phyloP scores from a whole-genome alignment of 768 basidiomycete genomes.

The Mycena belliarum region DNA sequence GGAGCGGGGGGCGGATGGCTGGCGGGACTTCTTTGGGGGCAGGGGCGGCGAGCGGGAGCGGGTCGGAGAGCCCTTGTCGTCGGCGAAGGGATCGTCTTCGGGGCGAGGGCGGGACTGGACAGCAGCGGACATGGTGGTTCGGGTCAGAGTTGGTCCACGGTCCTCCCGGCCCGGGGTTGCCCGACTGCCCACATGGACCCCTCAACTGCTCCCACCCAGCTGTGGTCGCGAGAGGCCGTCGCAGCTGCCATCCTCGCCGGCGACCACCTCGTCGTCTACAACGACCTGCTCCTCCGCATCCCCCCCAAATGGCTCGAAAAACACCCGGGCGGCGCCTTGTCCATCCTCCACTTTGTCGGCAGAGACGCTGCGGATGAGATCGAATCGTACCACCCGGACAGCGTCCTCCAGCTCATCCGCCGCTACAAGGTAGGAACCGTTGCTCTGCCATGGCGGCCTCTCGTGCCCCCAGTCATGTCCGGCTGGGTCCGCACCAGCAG shows the following conservation, averaged over 20 bases:
- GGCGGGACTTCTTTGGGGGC: slow-evolving; percentile 32
- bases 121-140: slow-evolving; percentile 26
- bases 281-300: slow-evolving; percentile 61
- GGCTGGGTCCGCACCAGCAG: slow-evolving; percentile 74
- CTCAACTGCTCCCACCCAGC: neutral
- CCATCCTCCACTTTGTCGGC: slow-evolving; percentile 93
- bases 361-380: slow-evolving; percentile 95
- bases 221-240: slow-evolving; percentile 47
- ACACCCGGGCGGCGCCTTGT: slow-evolving; percentile 88
- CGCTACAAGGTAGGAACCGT: slow-evolving; percentile 74
- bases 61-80: slow-evolving; percentile 36
- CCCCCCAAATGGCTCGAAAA: slow-evolving; percentile 75
- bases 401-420: slow-evolving; percentile 55
- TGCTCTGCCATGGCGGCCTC: slow-evolving; percentile 69
- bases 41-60: slow-evolving; percentile 32
- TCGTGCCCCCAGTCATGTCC: slow-evolving; percentile 82
- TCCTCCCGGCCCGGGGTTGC: too few relatives aligned
- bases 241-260: slow-evolving; percentile 74
- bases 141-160: too few relatives aligned
- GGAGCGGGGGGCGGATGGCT: slow-evolving; percentile 29
- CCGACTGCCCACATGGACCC: too few relatives aligned
- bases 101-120: slow-evolving; percentile 40
- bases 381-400: slow-evolving; percentile 80
- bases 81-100: slow-evolving; percentile 56
- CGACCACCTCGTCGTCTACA: slow-evolving; percentile 74